These are phyloP conservation scores for Talaromyces stipitatus DNA, from an alignment of 495 filamentous ascomycete species.

Conservation along the genomic window DNA sequence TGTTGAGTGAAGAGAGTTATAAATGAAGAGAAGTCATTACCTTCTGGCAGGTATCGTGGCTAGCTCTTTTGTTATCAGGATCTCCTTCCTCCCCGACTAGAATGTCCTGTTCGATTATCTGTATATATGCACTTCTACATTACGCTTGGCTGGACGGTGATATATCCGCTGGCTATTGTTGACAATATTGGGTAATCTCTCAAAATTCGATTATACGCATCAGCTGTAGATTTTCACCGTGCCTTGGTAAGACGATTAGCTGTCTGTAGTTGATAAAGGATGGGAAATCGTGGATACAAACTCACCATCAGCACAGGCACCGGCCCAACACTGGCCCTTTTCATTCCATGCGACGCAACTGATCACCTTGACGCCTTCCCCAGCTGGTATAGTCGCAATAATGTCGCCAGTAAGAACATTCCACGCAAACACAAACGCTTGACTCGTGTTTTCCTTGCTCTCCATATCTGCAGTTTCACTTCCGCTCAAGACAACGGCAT, in stretches of 20 bases:
- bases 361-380: conserved; percentile 49
- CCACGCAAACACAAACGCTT: conserved; percentile 68
- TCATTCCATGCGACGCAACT: conserved; percentile 70
- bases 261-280: neutral
- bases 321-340: conserved; percentile 55
- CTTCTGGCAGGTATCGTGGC: neutral
- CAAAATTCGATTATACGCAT: neutral
- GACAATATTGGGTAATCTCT: neutral
- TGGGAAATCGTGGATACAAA: neutral
- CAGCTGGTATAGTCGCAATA: conserved; percentile 49
- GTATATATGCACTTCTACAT: too few species aligned
- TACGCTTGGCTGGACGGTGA: neutral
- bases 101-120: too few species aligned
- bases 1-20: neutral
- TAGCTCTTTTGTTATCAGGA: too few species aligned
- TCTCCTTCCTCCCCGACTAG: too few species aligned
- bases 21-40: neutral
- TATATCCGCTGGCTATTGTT: neutral
- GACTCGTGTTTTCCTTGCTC: conserved; percentile 39
- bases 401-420: conserved; percentile 74
- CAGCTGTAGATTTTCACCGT: conserved; percentile 7
- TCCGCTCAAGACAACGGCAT: conserved; percentile 75
- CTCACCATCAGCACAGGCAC: conserved; percentile 54
- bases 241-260: neutral
- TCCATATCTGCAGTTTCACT: conserved; percentile 49